These are phyloP conservation scores for Suillus placidus DNA, from an alignment of 768 basidiomycete species.

Conservation along the genomic window DNA sequence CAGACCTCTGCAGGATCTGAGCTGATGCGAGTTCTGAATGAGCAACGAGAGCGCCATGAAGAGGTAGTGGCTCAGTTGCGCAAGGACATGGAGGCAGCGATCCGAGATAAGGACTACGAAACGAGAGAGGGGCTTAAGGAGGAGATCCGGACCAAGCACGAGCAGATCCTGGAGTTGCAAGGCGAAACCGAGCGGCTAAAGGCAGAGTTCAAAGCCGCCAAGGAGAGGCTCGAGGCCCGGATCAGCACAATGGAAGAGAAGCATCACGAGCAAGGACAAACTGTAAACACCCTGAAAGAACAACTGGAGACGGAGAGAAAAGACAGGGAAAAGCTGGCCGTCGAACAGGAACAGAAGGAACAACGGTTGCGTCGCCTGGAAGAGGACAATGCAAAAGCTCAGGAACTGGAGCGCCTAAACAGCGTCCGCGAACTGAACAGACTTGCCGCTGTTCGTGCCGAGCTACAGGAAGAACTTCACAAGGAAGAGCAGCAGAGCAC, in stretches of 20 bases:
- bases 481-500: conserved; percentile 1
- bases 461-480: background rate
- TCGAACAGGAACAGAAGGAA: conserved; percentile 8
- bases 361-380: background rate
- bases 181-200: conserved; percentile 4
- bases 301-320: conserved; percentile 5
- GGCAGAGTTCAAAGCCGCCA: conserved; percentile 4
- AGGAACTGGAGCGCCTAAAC: background rate
- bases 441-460: background rate
- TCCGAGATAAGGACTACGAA: conserved; percentile 41
- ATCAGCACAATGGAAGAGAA: conserved; percentile 8
- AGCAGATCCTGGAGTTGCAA: conserved; percentile 2
- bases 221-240: conserved; percentile 6
- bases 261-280: background rate
- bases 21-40: conserved; percentile 44
- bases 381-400: background rate
- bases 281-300: conserved; percentile 1
- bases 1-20: conserved; percentile 51
- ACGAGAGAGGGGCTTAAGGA: conserved; percentile 39
- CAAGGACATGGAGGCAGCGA: conserved; percentile 44
- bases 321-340: background rate
- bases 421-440: conserved; percentile 2
- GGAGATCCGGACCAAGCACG: conserved; percentile 22
- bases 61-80: conserved; percentile 44
- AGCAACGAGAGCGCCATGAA: conserved; percentile 41